phyloP scores from a whole-genome alignment of 208 protist species.

The Trypanosoma caninum region DNA sequence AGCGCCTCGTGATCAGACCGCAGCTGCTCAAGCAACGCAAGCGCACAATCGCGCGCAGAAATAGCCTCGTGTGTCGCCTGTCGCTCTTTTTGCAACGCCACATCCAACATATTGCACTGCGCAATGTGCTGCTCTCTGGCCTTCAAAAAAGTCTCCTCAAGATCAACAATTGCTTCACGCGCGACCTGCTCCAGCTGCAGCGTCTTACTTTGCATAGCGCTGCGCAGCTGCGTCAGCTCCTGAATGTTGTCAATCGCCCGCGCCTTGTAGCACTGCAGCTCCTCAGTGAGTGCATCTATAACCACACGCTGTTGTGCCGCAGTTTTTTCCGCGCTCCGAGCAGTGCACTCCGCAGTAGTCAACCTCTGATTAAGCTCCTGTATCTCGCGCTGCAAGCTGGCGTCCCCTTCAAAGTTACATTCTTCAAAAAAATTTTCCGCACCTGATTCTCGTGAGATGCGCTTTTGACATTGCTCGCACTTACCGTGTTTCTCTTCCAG shows the following conservation, averaged over 20 bases:
- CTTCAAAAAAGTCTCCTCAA: not conserved
- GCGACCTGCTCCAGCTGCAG: constrained; percentile 30
- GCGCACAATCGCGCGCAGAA: constrained; percentile 41
- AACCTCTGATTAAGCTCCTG: constrained; percentile 34
- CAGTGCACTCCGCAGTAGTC: constrained; percentile 21
- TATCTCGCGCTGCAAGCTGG: constrained; percentile 38
- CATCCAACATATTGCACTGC: constrained; percentile 18
- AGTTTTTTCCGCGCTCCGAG: constrained; percentile 27
- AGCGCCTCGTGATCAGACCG: constrained; percentile 30
- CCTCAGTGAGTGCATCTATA: constrained; percentile 31
- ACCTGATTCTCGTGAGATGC: constrained; percentile 37
- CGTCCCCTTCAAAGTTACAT: constrained; percentile 40
- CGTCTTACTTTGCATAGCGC: constrained; percentile 40
- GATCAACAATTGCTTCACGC: constrained; percentile 19
- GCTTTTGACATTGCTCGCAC: constrained; percentile 35
- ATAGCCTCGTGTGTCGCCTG: constrained; percentile 39
- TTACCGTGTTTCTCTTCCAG: constrained; percentile 23
- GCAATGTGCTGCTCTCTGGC: not conserved
- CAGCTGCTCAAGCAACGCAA: constrained; percentile 31
- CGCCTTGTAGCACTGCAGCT: constrained; percentile 35
- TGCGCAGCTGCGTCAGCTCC: constrained; percentile 33
- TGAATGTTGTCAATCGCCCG: constrained; percentile 29
- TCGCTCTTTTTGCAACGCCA: constrained; percentile 32
- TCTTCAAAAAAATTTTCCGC: constrained; percentile 45
- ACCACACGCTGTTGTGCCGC: constrained; percentile 36